Evolutionary conservation across 164 flowering plant genomes (phyloP).

Genomic region (Aristolochia fimbriata): DNA sequence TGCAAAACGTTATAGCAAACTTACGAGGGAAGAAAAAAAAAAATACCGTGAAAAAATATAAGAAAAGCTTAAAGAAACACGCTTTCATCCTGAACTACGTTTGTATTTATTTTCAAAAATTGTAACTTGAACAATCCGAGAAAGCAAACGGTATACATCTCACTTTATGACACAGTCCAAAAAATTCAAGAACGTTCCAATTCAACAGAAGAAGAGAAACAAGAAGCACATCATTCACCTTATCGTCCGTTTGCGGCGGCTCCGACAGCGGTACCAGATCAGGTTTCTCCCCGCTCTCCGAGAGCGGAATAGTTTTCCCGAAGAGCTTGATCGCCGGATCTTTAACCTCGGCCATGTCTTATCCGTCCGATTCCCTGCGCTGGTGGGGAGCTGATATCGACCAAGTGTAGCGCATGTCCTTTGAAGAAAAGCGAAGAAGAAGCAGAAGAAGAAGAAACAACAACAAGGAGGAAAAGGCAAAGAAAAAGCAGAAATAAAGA

Average conservation of each 20-base stretch:
- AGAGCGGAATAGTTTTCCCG: conserved; percentile 34
- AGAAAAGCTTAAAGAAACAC: not conserved
- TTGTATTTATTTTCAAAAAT: no score
- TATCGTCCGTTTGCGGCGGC: not conserved
- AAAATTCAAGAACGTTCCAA: not conserved
- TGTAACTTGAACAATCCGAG: no score
- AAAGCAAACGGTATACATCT: not conserved
- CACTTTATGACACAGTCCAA: not conserved
- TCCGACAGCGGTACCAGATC: not conserved
- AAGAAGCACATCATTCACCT: not conserved
- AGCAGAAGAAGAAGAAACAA: not conserved
- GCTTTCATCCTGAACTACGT: no score
- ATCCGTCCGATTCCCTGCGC: conserved; percentile 6
- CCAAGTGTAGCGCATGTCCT: no score
- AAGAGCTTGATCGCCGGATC: conserved; percentile 47
- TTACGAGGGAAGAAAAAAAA: not conserved
- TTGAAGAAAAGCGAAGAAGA: no score
- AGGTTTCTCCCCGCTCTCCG: conserved; percentile 3
- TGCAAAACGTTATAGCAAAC: not conserved
- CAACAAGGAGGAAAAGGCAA: conserved; percentile 1
- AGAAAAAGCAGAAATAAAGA: not conserved
- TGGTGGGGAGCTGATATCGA: not conserved
- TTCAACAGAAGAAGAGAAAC: not conserved
- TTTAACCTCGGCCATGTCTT: conserved; percentile 12
- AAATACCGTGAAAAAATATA: not conserved